phyloP scores from a whole-genome alignment of 306 rosid species.

The Trifolium repens region DNA sequence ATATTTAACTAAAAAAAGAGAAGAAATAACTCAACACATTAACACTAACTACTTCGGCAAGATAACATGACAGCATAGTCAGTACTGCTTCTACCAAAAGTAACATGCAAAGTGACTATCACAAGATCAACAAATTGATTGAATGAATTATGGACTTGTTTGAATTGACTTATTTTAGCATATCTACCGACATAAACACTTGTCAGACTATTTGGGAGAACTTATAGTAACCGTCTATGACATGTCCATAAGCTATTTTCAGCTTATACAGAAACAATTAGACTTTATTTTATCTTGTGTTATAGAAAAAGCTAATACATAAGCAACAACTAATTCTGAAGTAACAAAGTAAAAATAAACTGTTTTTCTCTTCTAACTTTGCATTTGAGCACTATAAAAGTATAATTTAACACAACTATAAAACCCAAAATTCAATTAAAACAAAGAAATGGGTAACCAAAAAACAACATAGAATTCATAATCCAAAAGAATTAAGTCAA shows the following conservation, averaged over 20 bases:
- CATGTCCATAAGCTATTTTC: background rate
- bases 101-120: constrained; percentile 17
- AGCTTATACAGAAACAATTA: background rate
- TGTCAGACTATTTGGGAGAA: background rate
- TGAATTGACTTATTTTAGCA: background rate
- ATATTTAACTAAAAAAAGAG: background rate
- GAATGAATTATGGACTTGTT: background rate
- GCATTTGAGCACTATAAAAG: background rate
- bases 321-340: background rate
- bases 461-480: background rate
- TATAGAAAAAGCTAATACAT: background rate
- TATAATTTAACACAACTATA: background rate
- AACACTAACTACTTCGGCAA: background rate
- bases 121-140: background rate
- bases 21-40: background rate
- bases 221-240: background rate
- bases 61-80: constrained; percentile 2
- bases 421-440: constrained; percentile 34
- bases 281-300: background rate
- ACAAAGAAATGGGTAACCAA: constrained; percentile 15
- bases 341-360: background rate
- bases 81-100: constrained; percentile 35
- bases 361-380: background rate
- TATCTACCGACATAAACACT: background rate
- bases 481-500: background rate